Conservation (phyloP, 2,329 filamentous ascomycete species). For the Sarocladium oryzae region DNA sequence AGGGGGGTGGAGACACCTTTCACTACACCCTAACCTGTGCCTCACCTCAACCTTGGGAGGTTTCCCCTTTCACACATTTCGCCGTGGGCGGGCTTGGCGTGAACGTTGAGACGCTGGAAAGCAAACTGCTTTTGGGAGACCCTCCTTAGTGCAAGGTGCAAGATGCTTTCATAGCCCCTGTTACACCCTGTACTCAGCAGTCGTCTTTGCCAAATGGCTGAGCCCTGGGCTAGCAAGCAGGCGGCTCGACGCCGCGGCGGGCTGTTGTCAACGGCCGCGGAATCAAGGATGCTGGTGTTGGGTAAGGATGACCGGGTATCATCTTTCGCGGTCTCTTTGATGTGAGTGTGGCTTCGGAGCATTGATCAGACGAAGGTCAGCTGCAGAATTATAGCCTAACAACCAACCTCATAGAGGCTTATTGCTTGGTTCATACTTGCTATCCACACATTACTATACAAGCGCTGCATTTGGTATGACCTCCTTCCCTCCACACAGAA, state of each 20-base stretch:
- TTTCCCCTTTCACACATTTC: not conserved
- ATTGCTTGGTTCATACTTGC: not conserved
- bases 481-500: not conserved
- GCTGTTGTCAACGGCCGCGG: not conserved
- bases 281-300: conserved; percentile 2
- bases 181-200: not conserved
- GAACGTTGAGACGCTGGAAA: not conserved
- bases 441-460: conserved; percentile 4
- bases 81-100: not conserved
- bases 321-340: not conserved
- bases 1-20: no score
- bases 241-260: conserved; percentile 1
- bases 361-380: no score
- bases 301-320: conserved; percentile 5
- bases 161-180: not conserved
- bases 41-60: no score
- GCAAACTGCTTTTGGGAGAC: not conserved
- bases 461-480: conserved; percentile 4
- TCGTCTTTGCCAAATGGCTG: not conserved
- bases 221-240: not conserved
- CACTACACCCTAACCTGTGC: no score
- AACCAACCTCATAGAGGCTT: not conserved
- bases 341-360: not conserved
- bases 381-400: no score
- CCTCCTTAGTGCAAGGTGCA: not conserved